A percentile compares a stretch with the other conserved stretches of the same genome.
Evolutionary conservation across 805 yeast genomes (phyloP).

Genomic region (Starmerella potacharoeniae): DNA sequence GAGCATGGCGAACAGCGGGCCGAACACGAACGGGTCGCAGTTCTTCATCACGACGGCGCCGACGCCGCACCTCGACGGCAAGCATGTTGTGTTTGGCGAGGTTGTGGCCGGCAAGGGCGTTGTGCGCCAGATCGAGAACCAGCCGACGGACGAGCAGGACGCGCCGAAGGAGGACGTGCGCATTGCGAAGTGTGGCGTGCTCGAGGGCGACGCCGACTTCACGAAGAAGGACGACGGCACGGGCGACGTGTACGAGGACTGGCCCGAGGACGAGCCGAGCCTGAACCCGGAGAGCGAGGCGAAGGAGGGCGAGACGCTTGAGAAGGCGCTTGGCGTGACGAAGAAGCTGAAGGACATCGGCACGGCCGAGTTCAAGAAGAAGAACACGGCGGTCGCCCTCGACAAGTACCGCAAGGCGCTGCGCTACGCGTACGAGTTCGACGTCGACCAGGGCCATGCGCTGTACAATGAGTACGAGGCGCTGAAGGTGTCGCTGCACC

Average conservation of each 20-base stretch:
- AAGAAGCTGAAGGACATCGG: slow-evolving; percentile 63
- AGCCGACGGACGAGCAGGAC: slow-evolving; percentile 54
- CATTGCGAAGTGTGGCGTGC: slow-evolving; percentile 67
- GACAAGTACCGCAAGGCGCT: slow-evolving; percentile 65
- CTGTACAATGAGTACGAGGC: slow-evolving; percentile 36
- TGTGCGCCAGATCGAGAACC: slow-evolving; percentile 65
- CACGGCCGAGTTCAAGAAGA: slow-evolving; percentile 58
- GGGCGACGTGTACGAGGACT: slow-evolving; percentile 73
- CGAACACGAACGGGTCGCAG: slow-evolving; percentile 91
- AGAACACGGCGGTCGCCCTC: slow-evolving; percentile 45
- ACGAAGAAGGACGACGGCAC: slow-evolving; percentile 64
- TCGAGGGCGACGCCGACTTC: slow-evolving; percentile 47
- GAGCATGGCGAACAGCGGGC: slow-evolving; percentile 96
- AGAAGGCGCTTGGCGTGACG: slow-evolving; percentile 50
- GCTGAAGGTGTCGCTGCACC: slow-evolving; percentile 50
- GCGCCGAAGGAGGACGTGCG: slow-evolving; percentile 60
- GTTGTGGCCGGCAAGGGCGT: slow-evolving; percentile 74
- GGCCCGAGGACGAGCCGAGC: slow-evolving; percentile 59
- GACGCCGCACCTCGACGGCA: slow-evolving; percentile 89
- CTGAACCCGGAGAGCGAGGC: slow-evolving; percentile 39
- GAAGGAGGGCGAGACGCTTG: slow-evolving; percentile 36
- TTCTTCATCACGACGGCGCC: slow-evolving; percentile 86
- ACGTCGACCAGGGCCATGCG: slow-evolving; percentile 45
- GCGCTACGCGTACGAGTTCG: slow-evolving; percentile 55
- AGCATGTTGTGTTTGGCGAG: slow-evolving; percentile 93